These are phyloP conservation scores for Xylaria hypoxylon DNA, from an alignment of 2,329 filamentous ascomycete species.

Conservation along the genomic window DNA sequence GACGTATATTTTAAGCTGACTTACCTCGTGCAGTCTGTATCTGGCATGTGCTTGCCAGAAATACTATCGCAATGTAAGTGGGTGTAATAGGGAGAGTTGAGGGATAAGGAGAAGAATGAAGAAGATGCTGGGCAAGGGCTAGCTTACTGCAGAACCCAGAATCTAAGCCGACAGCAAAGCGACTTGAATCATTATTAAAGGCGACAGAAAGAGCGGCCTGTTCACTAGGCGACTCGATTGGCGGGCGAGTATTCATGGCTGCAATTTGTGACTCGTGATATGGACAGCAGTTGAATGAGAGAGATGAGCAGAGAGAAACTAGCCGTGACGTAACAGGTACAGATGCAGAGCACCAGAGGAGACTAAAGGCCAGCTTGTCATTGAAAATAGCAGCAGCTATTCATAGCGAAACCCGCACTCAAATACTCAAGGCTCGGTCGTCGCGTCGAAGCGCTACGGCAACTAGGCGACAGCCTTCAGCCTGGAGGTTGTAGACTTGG, in stretches of 20 bases:
- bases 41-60: slow-evolving; percentile 77
- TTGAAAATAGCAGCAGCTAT: slow-evolving; percentile 26
- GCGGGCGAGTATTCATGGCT: slow-evolving; percentile 88
- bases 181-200: slow-evolving; percentile 87
- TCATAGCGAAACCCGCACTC: slow-evolving; percentile 25
- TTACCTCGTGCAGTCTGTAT: slow-evolving; percentile 68
- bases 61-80: slow-evolving; percentile 65
- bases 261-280: slow-evolving; percentile 24
- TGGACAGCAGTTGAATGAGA: slow-evolving; percentile 15
- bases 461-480: slow-evolving; percentile 21
- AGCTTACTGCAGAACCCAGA: slow-evolving; percentile 83
- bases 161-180: slow-evolving; percentile 88
- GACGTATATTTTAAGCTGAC: background rate
- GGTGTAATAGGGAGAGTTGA: slow-evolving; percentile 18
- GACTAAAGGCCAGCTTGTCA: slow-evolving; percentile 40
- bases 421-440: slow-evolving; percentile 13
- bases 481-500: slow-evolving; percentile 19
- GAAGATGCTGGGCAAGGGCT: slow-evolving; percentile 7
- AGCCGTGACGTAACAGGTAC: slow-evolving; percentile 37
- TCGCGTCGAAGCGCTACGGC: slow-evolving; percentile 8
- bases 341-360: slow-evolving; percentile 44
- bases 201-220: slow-evolving; percentile 83
- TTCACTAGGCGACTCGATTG: slow-evolving; percentile 81
- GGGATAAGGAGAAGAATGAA: background rate
- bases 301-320: slow-evolving; percentile 30